Evolutionary conservation across 192 early-diverging fungal species (phyloP), one percentile per base, ranked within the genome.

Genomic region (Coemansia sp.): DNA sequence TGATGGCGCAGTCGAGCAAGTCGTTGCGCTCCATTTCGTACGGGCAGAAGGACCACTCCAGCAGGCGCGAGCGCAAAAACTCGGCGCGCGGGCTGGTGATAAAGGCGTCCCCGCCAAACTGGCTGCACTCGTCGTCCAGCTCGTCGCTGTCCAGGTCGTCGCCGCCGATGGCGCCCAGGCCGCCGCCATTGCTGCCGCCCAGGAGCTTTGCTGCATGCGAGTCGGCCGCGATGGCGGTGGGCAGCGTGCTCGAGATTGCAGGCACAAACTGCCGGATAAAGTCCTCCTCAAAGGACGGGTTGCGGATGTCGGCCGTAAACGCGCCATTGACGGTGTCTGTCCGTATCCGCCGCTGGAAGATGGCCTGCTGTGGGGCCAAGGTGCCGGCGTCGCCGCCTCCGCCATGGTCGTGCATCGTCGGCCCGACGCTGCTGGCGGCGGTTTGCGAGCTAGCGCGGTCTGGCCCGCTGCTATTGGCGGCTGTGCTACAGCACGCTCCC

Each of bases 1-100:
- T 69, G 41, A 84, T 82, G 1, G 86, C 87, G 61, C 87, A 88
- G 57, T 88, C 87, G 60, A 93, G 82, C 53, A 91, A 70, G 59
- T 93, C 90, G 54, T 82, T 76, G 46, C 86, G 77, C 25, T 72
- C 67, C 25, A 90, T 73, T 53, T 88, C 86, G 71, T 88, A 87
- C n/a, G 92, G 89, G 68, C 79, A 82, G 71, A 91, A 91, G 29
- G 88, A 86, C 90, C 92, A 91, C 35, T 86, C 86, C 17, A 84
- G 73, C 2, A 93, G 65, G 62, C 76, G 77, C 20, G 42, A 63
- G 35, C 87, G 88, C n/a, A 92, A 84, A 39, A 61, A 40, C 64
- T 76, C 67, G 29, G 73, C 66, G 10, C 73, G 73, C 4, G 79
- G 51, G 35, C 79, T 67, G 58, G 25, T 60, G 36, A 75, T 68